Evolutionary conservation across 2,329 filamentous ascomycete species (phyloP).

Genomic region (Chaetomium olivaceum): DNA sequence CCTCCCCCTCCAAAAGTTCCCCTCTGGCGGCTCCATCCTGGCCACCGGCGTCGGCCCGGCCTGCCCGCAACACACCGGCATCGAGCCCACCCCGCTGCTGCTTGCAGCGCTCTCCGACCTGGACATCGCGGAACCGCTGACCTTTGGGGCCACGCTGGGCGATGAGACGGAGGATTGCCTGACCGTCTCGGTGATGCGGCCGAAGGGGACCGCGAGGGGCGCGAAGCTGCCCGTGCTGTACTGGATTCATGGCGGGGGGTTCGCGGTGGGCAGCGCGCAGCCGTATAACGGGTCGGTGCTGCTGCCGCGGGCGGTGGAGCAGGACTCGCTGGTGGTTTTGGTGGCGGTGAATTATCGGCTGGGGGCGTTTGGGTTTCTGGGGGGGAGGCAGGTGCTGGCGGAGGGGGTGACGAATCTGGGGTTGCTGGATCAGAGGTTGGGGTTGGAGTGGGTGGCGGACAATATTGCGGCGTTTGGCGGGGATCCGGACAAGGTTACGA

Average conservation of each 20-base stretch:
- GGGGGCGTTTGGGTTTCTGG: slow-evolving; percentile 72
- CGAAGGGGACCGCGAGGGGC: slow-evolving; percentile 53
- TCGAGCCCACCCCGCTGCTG: too few species aligned
- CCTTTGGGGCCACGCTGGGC: too few species aligned
- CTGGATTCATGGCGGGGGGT: slow-evolving; percentile 71
- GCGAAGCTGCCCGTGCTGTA: slow-evolving; percentile 66
- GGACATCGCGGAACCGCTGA: too few species aligned
- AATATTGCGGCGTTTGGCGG: slow-evolving; percentile 79
- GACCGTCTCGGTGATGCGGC: slow-evolving; percentile 60
- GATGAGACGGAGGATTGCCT: slow-evolving; percentile 59
- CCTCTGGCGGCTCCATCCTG: too few species aligned
- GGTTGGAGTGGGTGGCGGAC: slow-evolving; percentile 73
- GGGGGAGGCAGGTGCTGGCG: slow-evolving; percentile 64
- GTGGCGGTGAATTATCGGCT: slow-evolving; percentile 79
- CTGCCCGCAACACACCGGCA: too few species aligned
- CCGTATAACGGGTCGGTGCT: slow-evolving; percentile 56
- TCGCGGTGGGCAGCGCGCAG: slow-evolving; percentile 46
- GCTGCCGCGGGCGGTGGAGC: slow-evolving; percentile 46
- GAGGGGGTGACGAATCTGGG: slow-evolving; percentile 72
- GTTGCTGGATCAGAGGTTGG: slow-evolving; percentile 70
- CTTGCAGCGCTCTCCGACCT: too few species aligned
- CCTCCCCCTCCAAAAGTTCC: too few species aligned
- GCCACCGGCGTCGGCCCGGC: too few species aligned
- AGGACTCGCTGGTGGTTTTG: slow-evolving; percentile 67
- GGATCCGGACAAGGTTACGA: slow-evolving; percentile 72